A percentile compares a stretch with the other conserved stretches of the same genome.
These are phyloP conservation scores for Scenedesmus sp. DNA, from an alignment of 163 green algal species.

Conservation along the genomic window DNA sequence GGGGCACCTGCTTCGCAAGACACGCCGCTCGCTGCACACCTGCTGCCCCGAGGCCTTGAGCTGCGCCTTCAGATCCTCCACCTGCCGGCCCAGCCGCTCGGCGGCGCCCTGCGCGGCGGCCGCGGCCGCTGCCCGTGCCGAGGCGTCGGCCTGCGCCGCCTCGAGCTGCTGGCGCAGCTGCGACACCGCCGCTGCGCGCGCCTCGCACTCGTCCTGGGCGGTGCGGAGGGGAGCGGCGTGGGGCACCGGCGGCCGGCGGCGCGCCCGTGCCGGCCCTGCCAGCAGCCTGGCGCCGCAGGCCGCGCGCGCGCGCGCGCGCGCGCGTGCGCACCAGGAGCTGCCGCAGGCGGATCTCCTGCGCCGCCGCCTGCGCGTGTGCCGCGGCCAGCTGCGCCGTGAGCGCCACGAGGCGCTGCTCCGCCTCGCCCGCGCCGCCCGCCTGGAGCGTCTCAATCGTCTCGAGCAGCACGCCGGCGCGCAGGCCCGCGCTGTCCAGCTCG, in stretches of 20 bases:
- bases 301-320: too few relatives aligned
- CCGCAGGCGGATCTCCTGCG: conserved; percentile 16
- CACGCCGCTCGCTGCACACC: background rate
- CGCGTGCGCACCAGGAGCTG: conserved; percentile 42
- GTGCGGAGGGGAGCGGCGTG: too few relatives aligned
- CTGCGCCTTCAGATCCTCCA: conserved; percentile 57
- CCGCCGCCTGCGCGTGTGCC: conserved; percentile 12
- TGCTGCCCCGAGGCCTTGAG: conserved; percentile 26
- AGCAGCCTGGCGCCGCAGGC: too few relatives aligned
- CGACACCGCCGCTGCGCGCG: background rate
- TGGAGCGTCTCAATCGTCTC: conserved; percentile 83
- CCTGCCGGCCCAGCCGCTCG: conserved; percentile 36
- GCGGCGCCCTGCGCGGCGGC: conserved; percentile 17
- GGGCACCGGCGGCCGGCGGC: too few relatives aligned
- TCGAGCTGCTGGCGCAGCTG: conserved; percentile 46
- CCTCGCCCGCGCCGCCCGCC: conserved; percentile 59
- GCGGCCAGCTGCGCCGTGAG: conserved; percentile 73
- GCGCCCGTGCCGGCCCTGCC: too few relatives aligned
- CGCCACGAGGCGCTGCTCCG: conserved; percentile 67
- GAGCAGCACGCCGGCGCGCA: conserved; percentile 65
- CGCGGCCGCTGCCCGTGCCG: conserved; percentile 29
- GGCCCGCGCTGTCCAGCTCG: conserved; percentile 51
- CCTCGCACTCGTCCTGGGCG: conserved; percentile 44
- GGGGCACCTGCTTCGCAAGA: too few relatives aligned
- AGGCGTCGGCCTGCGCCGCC: conserved; percentile 33